Percentiles rank a stretch among this genome's conserved stretches.
Evolutionary conservation across 805 yeast genomes (phyloP).

Genomic region (Wickerhamomyces rabaulensis): DNA sequence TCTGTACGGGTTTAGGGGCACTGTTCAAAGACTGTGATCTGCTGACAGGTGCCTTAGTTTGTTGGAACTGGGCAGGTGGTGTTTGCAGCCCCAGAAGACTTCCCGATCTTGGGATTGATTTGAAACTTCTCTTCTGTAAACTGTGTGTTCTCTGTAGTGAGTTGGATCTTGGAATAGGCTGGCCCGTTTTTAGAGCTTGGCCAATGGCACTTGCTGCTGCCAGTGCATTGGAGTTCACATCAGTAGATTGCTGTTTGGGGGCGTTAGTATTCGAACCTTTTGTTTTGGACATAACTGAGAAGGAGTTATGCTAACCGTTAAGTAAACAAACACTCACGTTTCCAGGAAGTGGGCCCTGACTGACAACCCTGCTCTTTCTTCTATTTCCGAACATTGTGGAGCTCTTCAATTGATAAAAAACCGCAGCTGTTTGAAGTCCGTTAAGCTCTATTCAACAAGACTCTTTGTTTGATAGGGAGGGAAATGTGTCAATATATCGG

Average conservation of each 20-base stretch:
- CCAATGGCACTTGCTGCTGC: constrained; percentile 63
- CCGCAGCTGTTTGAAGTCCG: neutral
- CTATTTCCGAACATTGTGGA: neutral
- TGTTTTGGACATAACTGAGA: neutral
- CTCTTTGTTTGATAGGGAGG: neutral
- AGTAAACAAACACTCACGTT: constrained; percentile 3
- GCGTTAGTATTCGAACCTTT: constrained; percentile 5
- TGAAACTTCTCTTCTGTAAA: constrained; percentile 12
- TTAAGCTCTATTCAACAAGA: neutral
- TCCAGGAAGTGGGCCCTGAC: constrained; percentile 7
- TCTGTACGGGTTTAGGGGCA: constrained; percentile 1
- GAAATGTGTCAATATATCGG: neutral
- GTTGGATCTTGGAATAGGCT: constrained; percentile 25
- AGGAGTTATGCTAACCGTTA: neutral
- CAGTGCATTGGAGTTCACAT: constrained; percentile 44
- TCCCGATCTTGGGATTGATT: constrained; percentile 12
- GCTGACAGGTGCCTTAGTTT: constrained; percentile 10
- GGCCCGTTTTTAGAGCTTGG: constrained; percentile 34
- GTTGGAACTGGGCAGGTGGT: constrained; percentile 11
- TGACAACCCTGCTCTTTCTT: constrained; percentile 12
- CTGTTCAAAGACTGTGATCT: constrained; percentile 16
- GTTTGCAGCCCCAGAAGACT: constrained; percentile 21
- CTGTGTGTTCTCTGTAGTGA: constrained; percentile 22
- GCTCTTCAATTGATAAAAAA: too few relatives aligned
- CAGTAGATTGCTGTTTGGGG: constrained; percentile 15